Percentiles rank a stretch among this genome's conserved stretches.
These are phyloP conservation scores for Pecoramyces ruminantium DNA, from an alignment of 192 early-diverging fungal genomes.

Conservation along the genomic window DNA sequence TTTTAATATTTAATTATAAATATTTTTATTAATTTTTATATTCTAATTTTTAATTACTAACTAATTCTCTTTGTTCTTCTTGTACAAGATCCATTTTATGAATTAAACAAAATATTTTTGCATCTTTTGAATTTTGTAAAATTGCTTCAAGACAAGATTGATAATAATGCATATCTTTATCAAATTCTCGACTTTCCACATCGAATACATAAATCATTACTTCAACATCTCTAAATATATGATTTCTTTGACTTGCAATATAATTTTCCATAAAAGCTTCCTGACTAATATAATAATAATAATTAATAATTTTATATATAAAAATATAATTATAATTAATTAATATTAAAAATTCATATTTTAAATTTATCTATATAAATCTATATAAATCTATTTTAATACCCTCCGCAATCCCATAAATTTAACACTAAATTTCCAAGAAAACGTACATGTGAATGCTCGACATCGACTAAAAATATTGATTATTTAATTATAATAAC, in stretches of 20 bases:
- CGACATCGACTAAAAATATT: constrained; percentile 65
- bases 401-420: constrained; percentile 92
- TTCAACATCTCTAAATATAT: constrained; percentile 94
- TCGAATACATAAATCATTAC: constrained; percentile 99
- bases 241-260: constrained; percentile 76
- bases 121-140: constrained; percentile 60
- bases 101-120: constrained; percentile 86
- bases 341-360: too few relatives aligned
- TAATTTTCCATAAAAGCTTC: constrained; percentile 94
- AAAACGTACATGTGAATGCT: constrained; percentile 88
- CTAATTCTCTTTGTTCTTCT: constrained; percentile 47
- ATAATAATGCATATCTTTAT: constrained; percentile 82
- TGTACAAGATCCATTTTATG: constrained; percentile 96
- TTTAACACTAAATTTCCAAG: constrained; percentile 92
- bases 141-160: constrained; percentile 76
- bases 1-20: too few relatives aligned
- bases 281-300: too few relatives aligned
- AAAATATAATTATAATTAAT: too few relatives aligned
- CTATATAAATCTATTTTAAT: too few relatives aligned
- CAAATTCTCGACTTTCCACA: constrained; percentile 75
- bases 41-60: too few relatives aligned
- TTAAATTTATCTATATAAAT: too few relatives aligned
- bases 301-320: too few relatives aligned
- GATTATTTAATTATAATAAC: not conserved
- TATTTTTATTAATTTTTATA: too few relatives aligned